A percentile compares a stretch with the other conserved stretches of the same genome.
Conservation (phyloP, 805 yeast species). For the Zygosaccharomyces rouxii region DNA sequence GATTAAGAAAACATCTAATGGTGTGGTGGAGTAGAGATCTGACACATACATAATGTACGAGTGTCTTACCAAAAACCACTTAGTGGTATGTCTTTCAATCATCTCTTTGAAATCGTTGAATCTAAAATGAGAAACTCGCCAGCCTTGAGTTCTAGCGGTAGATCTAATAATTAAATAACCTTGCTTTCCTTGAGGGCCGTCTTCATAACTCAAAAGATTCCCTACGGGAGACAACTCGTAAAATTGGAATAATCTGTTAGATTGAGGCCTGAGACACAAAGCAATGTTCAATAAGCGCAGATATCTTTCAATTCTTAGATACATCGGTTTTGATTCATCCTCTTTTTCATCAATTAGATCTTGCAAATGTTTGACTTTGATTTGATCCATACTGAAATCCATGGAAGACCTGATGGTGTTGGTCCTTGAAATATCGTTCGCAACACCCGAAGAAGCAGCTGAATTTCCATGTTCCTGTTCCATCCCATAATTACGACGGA, state of each 20-base stretch:
- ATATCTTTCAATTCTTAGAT: constrained; percentile 54
- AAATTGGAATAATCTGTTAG: constrained; percentile 78
- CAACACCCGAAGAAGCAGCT: constrained; percentile 3
- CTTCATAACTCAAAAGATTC: constrained; percentile 74
- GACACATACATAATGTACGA: constrained; percentile 83
- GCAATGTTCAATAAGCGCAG: constrained; percentile 55
- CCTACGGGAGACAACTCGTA: constrained; percentile 88
- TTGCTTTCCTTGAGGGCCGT: constrained; percentile 80
- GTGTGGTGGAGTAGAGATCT: constrained; percentile 79
- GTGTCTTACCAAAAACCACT: constrained; percentile 86
- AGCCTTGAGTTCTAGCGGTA: constrained; percentile 83
- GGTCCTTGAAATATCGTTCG: constrained; percentile 4
- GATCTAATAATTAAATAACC: constrained; percentile 79
- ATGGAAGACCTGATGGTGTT: constrained; percentile 18
- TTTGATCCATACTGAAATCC: constrained; percentile 19
- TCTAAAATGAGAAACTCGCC: constrained; percentile 89
- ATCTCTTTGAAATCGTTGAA: constrained; percentile 76
- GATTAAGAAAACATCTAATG: constrained; percentile 87
- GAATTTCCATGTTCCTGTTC: not conserved
- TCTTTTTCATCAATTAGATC: constrained; percentile 28
- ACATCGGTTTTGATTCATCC: constrained; percentile 28
- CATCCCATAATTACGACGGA: not conserved
- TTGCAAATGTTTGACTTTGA: constrained; percentile 30
- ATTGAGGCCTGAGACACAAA: constrained; percentile 70
- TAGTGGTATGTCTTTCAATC: constrained; percentile 85